A percentile compares a stretch with the other conserved stretches of the same genome.
Conservation (phyloP, 495 filamentous ascomycete species). For the Delitschia confertaspora region DNA sequence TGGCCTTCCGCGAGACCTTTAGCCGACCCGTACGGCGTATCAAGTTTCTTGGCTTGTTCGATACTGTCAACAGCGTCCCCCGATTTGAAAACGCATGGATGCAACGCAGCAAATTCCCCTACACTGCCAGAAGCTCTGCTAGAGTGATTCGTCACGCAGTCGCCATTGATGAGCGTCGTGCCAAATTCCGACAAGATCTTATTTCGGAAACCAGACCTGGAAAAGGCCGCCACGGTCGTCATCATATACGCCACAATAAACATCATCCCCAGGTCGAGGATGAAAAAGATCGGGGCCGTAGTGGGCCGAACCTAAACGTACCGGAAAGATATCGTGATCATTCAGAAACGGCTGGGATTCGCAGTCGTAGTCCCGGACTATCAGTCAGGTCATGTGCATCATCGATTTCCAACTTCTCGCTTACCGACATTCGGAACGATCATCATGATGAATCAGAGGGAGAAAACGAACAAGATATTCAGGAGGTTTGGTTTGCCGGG, state of each 20-base stretch:
- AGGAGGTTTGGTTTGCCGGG: slow-evolving; percentile 78
- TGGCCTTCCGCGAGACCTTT: slow-evolving; percentile 78
- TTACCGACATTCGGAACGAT: slow-evolving; percentile 30
- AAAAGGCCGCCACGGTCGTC: slow-evolving; percentile 32
- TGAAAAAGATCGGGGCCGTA: slow-evolving; percentile 5
- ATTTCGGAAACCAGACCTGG: slow-evolving; percentile 50
- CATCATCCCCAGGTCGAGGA: slow-evolving; percentile 25
- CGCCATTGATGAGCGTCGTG: slow-evolving; percentile 31
- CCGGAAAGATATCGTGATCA: slow-evolving; percentile 19
- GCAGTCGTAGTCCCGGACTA: slow-evolving; percentile 17
- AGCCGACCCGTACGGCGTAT: slow-evolving; percentile 67
- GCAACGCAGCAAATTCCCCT: slow-evolving; percentile 72
- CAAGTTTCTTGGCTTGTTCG: slow-evolving; percentile 60
- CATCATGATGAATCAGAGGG: slow-evolving; percentile 41
- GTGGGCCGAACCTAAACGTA: slow-evolving; percentile 5
- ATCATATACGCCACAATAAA: slow-evolving; percentile 37
- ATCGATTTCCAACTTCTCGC: slow-evolving; percentile 18
- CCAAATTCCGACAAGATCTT: slow-evolving; percentile 58
- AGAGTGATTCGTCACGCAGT: slow-evolving; percentile 43
- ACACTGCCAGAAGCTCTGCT: slow-evolving; percentile 69
- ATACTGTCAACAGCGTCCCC: slow-evolving; percentile 76
- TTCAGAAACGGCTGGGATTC: slow-evolving; percentile 24
- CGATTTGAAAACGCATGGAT: slow-evolving; percentile 80
- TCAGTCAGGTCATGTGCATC: slow-evolving; percentile 7
- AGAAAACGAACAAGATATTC: slow-evolving; percentile 59